phyloP scores from a whole-genome alignment of 176 grass and related monocot species.

The Leersia perrieri region DNA sequence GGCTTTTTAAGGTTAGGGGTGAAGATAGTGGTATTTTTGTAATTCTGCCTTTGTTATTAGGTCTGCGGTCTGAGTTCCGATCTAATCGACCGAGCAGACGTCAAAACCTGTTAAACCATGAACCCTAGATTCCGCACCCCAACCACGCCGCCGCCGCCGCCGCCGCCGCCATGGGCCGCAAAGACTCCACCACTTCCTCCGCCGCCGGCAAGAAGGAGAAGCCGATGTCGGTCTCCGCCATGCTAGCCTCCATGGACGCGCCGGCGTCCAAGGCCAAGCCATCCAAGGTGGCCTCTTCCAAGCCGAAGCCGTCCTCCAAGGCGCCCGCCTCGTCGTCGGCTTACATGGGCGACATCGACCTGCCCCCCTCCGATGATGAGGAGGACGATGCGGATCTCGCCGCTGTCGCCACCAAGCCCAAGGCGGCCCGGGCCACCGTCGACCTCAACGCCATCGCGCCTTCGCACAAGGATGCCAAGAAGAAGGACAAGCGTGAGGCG shows the following conservation, averaged over 20 bases:
- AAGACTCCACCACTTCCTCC: conserved; percentile 15
- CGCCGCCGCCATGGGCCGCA: conserved; percentile 41
- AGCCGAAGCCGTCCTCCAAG: neutral
- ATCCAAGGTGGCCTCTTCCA: neutral
- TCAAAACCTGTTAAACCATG: no score
- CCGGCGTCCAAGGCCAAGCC: conserved; percentile 11
- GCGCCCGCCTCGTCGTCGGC: conserved; percentile 27
- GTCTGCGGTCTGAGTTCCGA: no score
- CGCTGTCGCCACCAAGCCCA: conserved; percentile 8
- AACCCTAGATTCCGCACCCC: no score
- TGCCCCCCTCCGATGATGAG: conserved; percentile 58
- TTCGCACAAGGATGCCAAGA: conserved; percentile 53
- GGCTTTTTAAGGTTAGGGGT: no score
- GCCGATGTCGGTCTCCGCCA: conserved; percentile 49
- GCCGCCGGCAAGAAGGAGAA: conserved; percentile 31
- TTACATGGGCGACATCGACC: conserved; percentile 54
- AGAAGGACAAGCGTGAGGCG: conserved; percentile 49
- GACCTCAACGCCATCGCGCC: conserved; percentile 25
- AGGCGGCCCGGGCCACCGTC: neutral
- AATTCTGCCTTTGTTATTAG: no score
- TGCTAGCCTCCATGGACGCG: conserved; percentile 57
- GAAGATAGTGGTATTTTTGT: no score
- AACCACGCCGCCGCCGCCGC: no score
- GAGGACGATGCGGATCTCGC: conserved; percentile 12
- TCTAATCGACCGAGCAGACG: no score